These are phyloP conservation scores for Ascochyta fabae DNA, from an alignment of 2,329 filamentous ascomycete genomes.

Conservation along the genomic window DNA sequence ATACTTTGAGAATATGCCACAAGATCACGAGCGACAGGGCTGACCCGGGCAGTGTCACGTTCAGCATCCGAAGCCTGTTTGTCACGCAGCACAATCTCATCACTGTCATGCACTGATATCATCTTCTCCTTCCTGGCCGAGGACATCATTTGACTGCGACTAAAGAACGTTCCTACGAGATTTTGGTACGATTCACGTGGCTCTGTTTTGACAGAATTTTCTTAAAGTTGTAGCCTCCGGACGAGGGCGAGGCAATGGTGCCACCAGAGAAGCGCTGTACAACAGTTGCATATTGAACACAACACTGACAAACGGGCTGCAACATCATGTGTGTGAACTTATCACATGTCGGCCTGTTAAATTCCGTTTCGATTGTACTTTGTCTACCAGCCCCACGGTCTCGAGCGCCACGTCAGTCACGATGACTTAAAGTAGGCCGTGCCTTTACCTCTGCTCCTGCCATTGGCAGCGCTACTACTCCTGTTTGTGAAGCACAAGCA, in stretches of 20 bases:
- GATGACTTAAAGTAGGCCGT: neutral
- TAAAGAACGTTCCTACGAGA: too few species aligned
- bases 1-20: neutral
- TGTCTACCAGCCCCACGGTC: neutral
- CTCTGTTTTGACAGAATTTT: too few species aligned
- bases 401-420: constrained; percentile 1
- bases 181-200: too few species aligned
- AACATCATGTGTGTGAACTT: neutral
- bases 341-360: neutral
- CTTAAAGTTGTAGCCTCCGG: neutral
- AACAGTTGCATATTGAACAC: neutral
- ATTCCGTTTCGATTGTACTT: neutral
- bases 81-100: neutral
- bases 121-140: neutral
- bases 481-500: neutral
- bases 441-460: neutral
- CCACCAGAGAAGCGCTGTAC: neutral
- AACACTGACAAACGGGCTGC: neutral
- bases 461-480: neutral
- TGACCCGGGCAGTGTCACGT: constrained; percentile 1
- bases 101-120: neutral
- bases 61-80: neutral
- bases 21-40: neutral
- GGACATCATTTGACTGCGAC: too few species aligned
- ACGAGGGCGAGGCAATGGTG: neutral